Conservation (phyloP, 2,329 filamentous ascomycete species). For the Scedosporium dehoogii region DNA sequence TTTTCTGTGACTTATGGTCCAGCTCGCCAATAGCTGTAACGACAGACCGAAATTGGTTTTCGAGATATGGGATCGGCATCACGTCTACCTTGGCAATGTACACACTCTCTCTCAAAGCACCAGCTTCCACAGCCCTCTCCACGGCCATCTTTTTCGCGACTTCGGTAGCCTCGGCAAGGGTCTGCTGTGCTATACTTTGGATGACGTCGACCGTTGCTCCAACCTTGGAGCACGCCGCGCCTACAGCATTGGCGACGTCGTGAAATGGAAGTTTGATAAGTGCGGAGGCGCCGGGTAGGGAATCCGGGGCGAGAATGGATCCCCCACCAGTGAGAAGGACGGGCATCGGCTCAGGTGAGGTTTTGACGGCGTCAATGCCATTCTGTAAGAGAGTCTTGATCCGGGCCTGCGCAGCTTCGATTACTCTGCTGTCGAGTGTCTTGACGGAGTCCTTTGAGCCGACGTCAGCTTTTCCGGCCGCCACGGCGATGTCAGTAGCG, state of each 20-base stretch:
- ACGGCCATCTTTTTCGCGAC: neutral
- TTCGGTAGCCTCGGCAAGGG: constrained; percentile 2
- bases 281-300: constrained; percentile 42
- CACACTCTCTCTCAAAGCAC: neutral
- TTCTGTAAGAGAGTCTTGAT: constrained; percentile 43
- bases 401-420: constrained; percentile 7
- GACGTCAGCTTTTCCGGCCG: neutral
- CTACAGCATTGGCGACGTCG: constrained; percentile 54
- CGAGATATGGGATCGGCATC: neutral
- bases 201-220: neutral
- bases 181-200: neutral
- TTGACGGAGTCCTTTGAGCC: neutral
- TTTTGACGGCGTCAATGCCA: constrained; percentile 53
- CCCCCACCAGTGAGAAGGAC: constrained; percentile 56
- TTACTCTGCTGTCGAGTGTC: constrained; percentile 17
- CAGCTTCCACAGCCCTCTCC: neutral
- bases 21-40: neutral
- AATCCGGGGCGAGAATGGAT: constrained; percentile 45
- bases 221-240: constrained; percentile 45
- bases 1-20: neutral
- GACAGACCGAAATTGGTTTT: neutral
- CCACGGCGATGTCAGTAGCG: constrained; percentile 44
- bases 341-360: constrained; percentile 44
- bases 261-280: constrained; percentile 47
- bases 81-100: neutral